Evolutionary conservation across 1,139 yeast genomes (phyloP).

Genomic region (Nematodospora anomalae): DNA sequence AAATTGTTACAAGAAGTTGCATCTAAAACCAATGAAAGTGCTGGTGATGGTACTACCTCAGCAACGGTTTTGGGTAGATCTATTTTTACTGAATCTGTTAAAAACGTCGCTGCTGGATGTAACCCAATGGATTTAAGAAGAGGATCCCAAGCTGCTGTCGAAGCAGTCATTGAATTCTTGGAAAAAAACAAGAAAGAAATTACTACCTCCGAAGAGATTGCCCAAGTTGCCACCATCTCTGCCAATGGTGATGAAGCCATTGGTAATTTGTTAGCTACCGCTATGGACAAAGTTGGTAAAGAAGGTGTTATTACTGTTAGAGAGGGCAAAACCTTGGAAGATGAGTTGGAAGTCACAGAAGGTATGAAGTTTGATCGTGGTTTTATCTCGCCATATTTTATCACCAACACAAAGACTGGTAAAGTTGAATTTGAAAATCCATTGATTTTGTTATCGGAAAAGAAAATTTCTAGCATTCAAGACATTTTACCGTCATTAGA

Average conservation of each 20-base stretch:
- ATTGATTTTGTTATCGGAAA: conserved; percentile 82
- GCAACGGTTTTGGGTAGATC: conserved; percentile 98
- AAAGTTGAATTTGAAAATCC: conserved; percentile 98
- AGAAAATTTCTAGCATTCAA: conserved; percentile 90
- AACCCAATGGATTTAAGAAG: conserved; percentile 99
- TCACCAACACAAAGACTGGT: conserved; percentile 94
- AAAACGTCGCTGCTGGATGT: conserved; percentile 99
- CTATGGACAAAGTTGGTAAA: conserved; percentile 99
- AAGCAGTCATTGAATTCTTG: conserved; percentile 88
- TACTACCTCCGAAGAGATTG: conserved; percentile 95
- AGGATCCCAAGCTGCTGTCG: conserved; percentile 98
- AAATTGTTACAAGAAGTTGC: conserved; percentile 97
- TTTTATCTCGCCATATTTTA: conserved; percentile 95
- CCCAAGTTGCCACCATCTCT: conserved; percentile 98
- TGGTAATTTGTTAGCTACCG: conserved; percentile 90
- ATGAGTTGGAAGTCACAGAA: conserved; percentile 96
- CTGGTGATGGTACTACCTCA: conserved; percentile 99
- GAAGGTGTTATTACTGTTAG: conserved; percentile 98
- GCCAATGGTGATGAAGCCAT: conserved; percentile 97
- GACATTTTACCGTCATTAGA: conserved; percentile 94
- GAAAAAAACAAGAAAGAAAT: conserved; percentile 93
- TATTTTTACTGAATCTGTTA: conserved; percentile 94
- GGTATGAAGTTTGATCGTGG: conserved; percentile 99
- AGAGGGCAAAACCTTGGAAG: conserved; percentile 97
- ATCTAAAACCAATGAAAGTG: conserved; percentile 95